Evolutionary conservation across 768 basidiomycete genomes (phyloP).

Genomic region (Cantharellus cinnabarinus): DNA sequence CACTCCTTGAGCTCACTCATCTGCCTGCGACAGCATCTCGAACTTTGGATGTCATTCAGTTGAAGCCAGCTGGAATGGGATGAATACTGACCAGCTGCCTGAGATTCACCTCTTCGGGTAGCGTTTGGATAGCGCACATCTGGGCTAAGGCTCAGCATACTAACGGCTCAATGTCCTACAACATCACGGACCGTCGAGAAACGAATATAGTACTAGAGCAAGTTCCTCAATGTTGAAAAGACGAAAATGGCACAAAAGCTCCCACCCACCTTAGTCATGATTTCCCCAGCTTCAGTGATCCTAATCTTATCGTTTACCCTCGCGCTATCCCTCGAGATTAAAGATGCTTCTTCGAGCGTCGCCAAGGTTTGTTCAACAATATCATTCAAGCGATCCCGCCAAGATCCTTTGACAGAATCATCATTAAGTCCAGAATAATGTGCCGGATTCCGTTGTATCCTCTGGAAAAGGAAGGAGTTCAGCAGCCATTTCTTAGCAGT

Average conservation of each 20-base stretch:
- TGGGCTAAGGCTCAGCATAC: neutral
- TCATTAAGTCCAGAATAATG: constrained; percentile 39
- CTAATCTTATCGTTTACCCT: constrained; percentile 23
- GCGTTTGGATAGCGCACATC: neutral
- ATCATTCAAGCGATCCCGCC: constrained; percentile 52
- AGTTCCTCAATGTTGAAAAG: neutral
- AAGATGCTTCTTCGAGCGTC: constrained; percentile 36
- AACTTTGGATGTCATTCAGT: too few relatives aligned
- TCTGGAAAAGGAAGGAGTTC: constrained; percentile 68
- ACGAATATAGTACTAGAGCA: neutral
- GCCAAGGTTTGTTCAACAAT: constrained; percentile 48
- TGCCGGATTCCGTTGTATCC: constrained; percentile 65
- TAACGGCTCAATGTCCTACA: neutral
- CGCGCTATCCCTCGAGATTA: constrained; percentile 28
- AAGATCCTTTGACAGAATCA: constrained; percentile 21
- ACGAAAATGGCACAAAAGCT: neutral
- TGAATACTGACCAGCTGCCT: constrained; percentile 40
- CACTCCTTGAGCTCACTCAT: constrained; percentile 31
- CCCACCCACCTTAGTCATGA: constrained; percentile 58
- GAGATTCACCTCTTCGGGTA: constrained; percentile 29
- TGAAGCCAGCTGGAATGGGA: constrained; percentile 19
- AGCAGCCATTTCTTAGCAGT: constrained; percentile 69
- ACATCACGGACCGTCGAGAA: neutral
- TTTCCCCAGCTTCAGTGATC: constrained; percentile 61
- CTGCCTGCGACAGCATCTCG: constrained; percentile 39